Conservation (phyloP, 2,329 filamentous ascomycete genomes). For the Trichoderma lentiforme region DNA sequence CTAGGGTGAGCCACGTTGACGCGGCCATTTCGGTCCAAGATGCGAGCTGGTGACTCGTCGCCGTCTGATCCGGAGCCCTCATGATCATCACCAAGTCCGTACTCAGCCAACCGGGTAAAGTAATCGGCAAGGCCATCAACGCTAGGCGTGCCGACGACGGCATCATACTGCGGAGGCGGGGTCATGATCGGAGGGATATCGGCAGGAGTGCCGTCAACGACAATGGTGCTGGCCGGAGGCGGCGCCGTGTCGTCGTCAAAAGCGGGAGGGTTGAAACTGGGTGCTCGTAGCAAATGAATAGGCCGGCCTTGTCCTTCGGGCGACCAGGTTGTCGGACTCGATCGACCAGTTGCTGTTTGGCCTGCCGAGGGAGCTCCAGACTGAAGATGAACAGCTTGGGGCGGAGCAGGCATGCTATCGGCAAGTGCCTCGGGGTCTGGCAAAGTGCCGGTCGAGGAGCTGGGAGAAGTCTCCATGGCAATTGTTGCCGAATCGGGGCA, state of each 20-base stretch:
- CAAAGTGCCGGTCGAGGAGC: constrained; percentile 55
- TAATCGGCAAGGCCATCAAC: constrained; percentile 78
- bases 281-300: constrained; percentile 78
- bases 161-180: constrained; percentile 81
- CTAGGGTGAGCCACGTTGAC: constrained; percentile 57
- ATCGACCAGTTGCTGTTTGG: constrained; percentile 32
- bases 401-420: constrained; percentile 43
- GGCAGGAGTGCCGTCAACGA: neutral
- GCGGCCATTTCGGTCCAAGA: constrained; percentile 50
- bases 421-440: constrained; percentile 36
- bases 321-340: constrained; percentile 18
- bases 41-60: constrained; percentile 43
- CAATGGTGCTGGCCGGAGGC: constrained; percentile 31
- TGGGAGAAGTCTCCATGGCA: constrained; percentile 63
- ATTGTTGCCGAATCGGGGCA: constrained; percentile 51
- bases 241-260: constrained; percentile 69
- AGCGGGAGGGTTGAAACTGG: constrained; percentile 83
- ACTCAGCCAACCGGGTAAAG: constrained; percentile 74
- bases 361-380: constrained; percentile 21
- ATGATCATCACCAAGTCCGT: constrained; percentile 47
- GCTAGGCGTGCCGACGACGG: constrained; percentile 66
- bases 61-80: constrained; percentile 42
- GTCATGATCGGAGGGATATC: constrained; percentile 52
- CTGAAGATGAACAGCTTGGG: constrained; percentile 55
- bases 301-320: constrained; percentile 48